Base-by-base conservation (phyloP, 140 eudicot species). In the Oenanthe javanica region DNA sequence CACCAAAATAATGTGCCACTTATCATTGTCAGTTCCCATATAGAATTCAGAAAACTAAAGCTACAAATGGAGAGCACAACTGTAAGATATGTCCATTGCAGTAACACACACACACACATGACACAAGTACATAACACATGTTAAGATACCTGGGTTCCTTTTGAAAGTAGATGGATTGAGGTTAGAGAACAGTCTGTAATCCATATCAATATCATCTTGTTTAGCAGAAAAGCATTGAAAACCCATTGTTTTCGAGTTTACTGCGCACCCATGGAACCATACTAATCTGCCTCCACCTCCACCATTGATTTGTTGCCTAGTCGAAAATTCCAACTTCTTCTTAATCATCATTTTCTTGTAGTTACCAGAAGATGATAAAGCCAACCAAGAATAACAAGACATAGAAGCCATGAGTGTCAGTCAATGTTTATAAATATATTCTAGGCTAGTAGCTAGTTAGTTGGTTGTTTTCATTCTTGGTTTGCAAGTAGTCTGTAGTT, bases 171-270 rank as follows among this genome's bases (percentile, higher is more conserved):
- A 89, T 82, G 82, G 92, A 85, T 92, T 95, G 48, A 95, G 91
- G 80, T 95, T 95, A 21, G 99, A 95, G 79, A 95, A 95, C 72
- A 92, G 90, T 83, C 97, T 88, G 88, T 11, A 67, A 67, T 90
- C 87, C 80, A 89, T 89, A 36, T 84, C 87, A 75, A 77, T 77
- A 71, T 80, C 83, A 73, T 85, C 55, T 54, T 74, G 61, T 48
- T 40, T 72, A 54, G 79, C 83, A 1, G 89, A 83, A n/a, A 57
- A 80, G 64, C 88, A 87, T 63, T 75, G 87, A 47, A 77, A 9
- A 4, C 48, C 43, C 15, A 83, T 25, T 6, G 38, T 10, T 72
- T 42, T 19, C 12, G 73, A 43, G 9, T 14, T 38, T 2, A 51
- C 18, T 14, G 38, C 1, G 16, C 16, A 38, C 10, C 38, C 54